Percentiles rank a stretch among this genome's conserved stretches.
phyloP scores from a whole-genome alignment of 257 asterid genomes.

The Ehretia macrophylla region DNA sequence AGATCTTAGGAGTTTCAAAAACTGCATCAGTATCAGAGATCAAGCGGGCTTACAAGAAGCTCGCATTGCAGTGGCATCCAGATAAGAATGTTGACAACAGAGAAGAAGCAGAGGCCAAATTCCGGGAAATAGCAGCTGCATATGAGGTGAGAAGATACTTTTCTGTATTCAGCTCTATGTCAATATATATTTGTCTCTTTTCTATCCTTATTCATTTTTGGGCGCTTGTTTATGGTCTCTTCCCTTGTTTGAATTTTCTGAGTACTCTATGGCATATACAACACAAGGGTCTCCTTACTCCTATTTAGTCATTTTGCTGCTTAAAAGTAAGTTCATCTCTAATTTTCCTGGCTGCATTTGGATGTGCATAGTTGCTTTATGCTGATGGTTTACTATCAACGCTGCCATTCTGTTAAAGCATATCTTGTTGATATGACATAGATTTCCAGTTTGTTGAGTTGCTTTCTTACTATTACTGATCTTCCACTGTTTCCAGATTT shows the following conservation, averaged over 20 bases:
- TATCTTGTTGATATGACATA: no score
- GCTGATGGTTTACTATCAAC: no score
- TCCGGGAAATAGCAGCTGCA: constrained; percentile 93
- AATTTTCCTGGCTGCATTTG: neutral
- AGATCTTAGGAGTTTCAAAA: constrained; percentile 74
- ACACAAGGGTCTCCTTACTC: no score
- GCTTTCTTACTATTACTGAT: no score
- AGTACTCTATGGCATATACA: no score
- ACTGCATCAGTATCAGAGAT: constrained; percentile 70
- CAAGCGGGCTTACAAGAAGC: constrained; percentile 89
- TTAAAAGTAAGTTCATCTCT: no score
- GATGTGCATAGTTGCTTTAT: no score
- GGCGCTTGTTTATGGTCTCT: neutral
- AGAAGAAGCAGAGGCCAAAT: constrained; percentile 87
- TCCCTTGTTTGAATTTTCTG: neutral
- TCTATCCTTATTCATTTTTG: neutral
- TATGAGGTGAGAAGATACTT: constrained; percentile 55
- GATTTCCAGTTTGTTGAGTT: no score
- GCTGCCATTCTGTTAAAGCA: no score
- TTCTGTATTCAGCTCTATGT: constrained; percentile 7
- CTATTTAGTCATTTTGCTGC: no score
- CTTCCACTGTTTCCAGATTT: no score
- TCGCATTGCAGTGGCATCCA: constrained; percentile 97
- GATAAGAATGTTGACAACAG: constrained; percentile 89
- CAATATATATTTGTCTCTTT: neutral